Base-by-base conservation (phyloP, 1,284 basidiomycete species). In the Rhodotorula sp. region DNA sequence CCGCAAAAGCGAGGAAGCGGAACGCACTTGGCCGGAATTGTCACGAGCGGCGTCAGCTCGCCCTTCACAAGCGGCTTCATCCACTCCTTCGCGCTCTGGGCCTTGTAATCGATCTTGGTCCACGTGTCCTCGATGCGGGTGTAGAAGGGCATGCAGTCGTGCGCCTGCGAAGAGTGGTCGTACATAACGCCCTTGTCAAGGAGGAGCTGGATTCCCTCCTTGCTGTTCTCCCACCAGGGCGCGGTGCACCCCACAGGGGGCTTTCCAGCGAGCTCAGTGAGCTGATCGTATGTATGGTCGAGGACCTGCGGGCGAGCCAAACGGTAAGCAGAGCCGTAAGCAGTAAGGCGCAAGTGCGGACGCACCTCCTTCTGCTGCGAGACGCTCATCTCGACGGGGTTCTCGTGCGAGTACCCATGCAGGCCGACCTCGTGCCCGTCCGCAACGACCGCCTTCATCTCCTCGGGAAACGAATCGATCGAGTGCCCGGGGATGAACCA, bases 391-490 rank as follows among this genome's bases (percentile, higher is more conserved):
- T 85, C 80, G 1, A 84, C 83, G 0, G 89, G 90, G 79, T 90
- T 90, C 80, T 90, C 89, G 80, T 91, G 89, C 1, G 88, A 89
- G 80, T 91, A 90, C 0, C 89, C 89, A 73, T 90, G 88, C 12
- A 91, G 85, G 2, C 89, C 89, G 66, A 90, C 84, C 79, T 90
- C 89, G 75, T 90, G 89, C 0, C 89, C 89, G 12, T 54, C 32
- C 53, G 32, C 32, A 29, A 87, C 87, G 12, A 90, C 87, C 21
- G 86, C 85, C 32, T 85, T 85, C 84, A 88, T 87, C 80, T 89
- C 83, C 63, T 86, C 82, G 0, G 88, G 88, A 78, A 90, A 90
- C 0, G 88, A 88, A 74, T 90, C 89, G 61, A 90, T 81, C 69
- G 87, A 88, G 72, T 90, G 89, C 8, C 48, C 58, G 62, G 80